phyloP scores from a whole-genome alignment of 1,139 yeast genomes.

The Yamadazyma conglobata region DNA sequence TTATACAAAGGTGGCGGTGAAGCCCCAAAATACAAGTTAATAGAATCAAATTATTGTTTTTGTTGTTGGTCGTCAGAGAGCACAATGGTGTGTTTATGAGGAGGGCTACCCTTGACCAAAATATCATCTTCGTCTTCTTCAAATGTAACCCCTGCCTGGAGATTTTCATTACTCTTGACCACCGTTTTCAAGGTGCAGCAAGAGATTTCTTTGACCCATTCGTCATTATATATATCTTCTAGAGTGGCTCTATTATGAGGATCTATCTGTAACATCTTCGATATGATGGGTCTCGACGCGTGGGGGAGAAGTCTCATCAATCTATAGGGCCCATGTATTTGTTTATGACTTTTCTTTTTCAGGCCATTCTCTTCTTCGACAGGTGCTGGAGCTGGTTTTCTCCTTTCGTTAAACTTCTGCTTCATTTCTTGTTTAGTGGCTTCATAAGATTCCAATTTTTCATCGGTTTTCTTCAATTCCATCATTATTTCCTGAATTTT shows the following conservation, averaged over 20 bases:
- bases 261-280: conserved; percentile 68
- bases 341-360: conserved; percentile 38
- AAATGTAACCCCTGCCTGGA: conserved; percentile 21
- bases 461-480: conserved; percentile 37
- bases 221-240: conserved; percentile 62
- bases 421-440: conserved; percentile 34
- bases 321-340: conserved; percentile 80
- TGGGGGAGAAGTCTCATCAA: conserved; percentile 82
- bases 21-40: too few relatives aligned
- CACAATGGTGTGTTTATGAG: conserved; percentile 42
- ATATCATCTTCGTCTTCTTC: conserved; percentile 42
- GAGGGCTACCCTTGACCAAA: conserved; percentile 37
- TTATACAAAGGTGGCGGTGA: too few relatives aligned
- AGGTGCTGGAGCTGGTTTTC: conserved; percentile 10
- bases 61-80: conserved; percentile 15
- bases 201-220: conserved; percentile 65
- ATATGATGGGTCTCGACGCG: conserved; percentile 75
- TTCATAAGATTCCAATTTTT: conserved; percentile 38
- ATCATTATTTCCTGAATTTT: conserved; percentile 30
- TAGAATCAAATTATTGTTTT: too few relatives aligned
- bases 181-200: conserved; percentile 39
- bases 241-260: conserved; percentile 68
- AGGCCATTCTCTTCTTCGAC: conserved; percentile 14
- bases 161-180: conserved; percentile 22
- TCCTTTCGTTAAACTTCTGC: conserved; percentile 24